Evolutionary conservation across 805 yeast genomes (phyloP), one percentile per base, ranked within the genome.

Genomic region (Dipodascus geniculatus): DNA sequence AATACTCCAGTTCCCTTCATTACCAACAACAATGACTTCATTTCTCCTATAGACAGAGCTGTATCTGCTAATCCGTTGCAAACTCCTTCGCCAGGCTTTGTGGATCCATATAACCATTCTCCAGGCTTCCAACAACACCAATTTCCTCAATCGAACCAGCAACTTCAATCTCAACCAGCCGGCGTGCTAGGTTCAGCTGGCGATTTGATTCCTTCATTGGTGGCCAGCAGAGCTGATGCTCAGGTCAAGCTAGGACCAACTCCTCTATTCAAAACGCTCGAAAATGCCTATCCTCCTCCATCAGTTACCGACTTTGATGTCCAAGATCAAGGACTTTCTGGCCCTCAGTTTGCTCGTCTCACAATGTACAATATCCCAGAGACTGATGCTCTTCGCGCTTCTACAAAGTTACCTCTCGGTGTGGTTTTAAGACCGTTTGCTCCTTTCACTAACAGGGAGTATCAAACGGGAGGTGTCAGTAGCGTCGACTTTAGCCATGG

Each of bases 391-490:
- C 70, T 89, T 54, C 77, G 93, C 61, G 73, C 76, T 23, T 76
- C 82, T 2, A 77, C 96, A 0, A 80, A 79, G 55, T 69, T 93
- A 51, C 98, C 99, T 1, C 70, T 93, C 47, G 95, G 96, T 0
- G 70, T 91, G 54, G 74, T 88, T 2, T 69, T 89, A 22, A 79
- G 87, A 52, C 99, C 99, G 2, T 88, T 93, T 73, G 95, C 96
- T 0, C 81, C 81, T 16, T 48, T 23, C n/a, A 8, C 31, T 8
- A 23, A 22, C n/a, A 22, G 17, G 11, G 59, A 68, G 11, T 68
- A 72, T 31, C 65, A 69, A 3, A 82, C 76, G 16, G 79, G 77
- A 1, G 69, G 69, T 0, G 78, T 89, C 1, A 95, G 96, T 0
- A 74, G 76, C 2, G 82, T 83, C 3, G 90, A 87, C 63, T 77